Base-by-base conservation (phyloP, 306 rosid genomes). In the Myrica gale region DNA sequence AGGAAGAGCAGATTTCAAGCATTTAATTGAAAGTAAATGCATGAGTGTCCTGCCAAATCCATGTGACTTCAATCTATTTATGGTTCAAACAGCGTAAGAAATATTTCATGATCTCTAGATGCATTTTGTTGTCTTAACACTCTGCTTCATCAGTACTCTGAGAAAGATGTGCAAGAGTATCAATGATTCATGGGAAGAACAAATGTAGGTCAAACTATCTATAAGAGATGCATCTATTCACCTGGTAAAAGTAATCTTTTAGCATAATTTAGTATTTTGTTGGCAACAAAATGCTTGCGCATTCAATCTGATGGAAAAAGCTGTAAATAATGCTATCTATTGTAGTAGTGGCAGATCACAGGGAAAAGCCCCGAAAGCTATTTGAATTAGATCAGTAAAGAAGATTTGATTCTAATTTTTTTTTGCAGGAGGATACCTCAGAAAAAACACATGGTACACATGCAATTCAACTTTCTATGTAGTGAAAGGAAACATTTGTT, bases 11-110 rank as follows among this genome's bases (percentile, higher is more conserved):
- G 89, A 92, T 71, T 92, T 84, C 87, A 92, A 69, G 85, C 97
- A 90, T 89, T 96, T 89, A 82, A 82, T 96, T 57, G 99, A 96
- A 73, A 92, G 92, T 76, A 96, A 96, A 89, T 96, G 97, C 95
- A 83, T 93, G 90, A 85, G 97, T 76, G 83, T 88, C 54, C 71
- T 89, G 74, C 93, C 97, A 50, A 93, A 93, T 85, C 95, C 96
- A 5, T 23, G 89, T 4, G 98, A 93, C 85, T 91, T 89, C 61
- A 93, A 91, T 81, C 82, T 93, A n/a, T 93, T 91, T 85, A 87
- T 89, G 93, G 98, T 93, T 71, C 97, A 93, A 80, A 87, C 92
- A 0, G 92, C 90, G 97, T 93, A 82, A 85, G 82, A 69, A 77
- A 57, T 8, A 17, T 17, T 66, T 66, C 26, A 16, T 42, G 50